A percentile compares a stretch with the other conserved stretches of the same genome.
Evolutionary conservation across 257 asterid species (phyloP).

Genomic region (Solanum chmielewskii): DNA sequence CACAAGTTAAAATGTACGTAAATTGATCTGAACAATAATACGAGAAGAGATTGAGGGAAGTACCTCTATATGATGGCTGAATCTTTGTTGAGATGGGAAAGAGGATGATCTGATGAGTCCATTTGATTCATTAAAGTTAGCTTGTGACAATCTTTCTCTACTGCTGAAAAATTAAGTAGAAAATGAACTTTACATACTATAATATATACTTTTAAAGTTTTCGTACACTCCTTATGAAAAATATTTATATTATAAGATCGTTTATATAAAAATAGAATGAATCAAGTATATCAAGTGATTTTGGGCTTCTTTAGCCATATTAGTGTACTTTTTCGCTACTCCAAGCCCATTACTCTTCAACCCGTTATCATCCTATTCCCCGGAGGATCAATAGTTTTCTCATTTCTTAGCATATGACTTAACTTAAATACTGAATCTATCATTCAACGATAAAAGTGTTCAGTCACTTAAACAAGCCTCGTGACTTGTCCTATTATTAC

Average conservation of each 20-base stretch:
- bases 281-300: not conserved
- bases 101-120: constrained; percentile 39
- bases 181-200: too few species aligned
- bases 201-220: not conserved
- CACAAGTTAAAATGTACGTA: not conserved
- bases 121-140: constrained; percentile 30
- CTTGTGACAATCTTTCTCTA: constrained; percentile 58
- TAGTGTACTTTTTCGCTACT: not conserved
- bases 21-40: not conserved
- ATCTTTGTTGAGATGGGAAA: constrained; percentile 40
- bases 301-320: not conserved
- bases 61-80: constrained; percentile 40
- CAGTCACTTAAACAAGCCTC: not conserved
- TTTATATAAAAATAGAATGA: not conserved
- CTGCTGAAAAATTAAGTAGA: constrained; percentile 25
- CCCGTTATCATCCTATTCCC: not conserved
- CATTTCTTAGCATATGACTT: too few species aligned
- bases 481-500: not conserved
- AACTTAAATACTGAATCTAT: too few species aligned
- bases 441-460: not conserved
- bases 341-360: not conserved
- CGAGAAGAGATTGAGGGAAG: not conserved
- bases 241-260: not conserved
- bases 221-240: not conserved
- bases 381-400: not conserved